Evolutionary conservation across 2,329 filamentous ascomycete genomes (phyloP), one percentile per base, ranked within the genome.

Genomic region (Botryotinia globosa): DNA sequence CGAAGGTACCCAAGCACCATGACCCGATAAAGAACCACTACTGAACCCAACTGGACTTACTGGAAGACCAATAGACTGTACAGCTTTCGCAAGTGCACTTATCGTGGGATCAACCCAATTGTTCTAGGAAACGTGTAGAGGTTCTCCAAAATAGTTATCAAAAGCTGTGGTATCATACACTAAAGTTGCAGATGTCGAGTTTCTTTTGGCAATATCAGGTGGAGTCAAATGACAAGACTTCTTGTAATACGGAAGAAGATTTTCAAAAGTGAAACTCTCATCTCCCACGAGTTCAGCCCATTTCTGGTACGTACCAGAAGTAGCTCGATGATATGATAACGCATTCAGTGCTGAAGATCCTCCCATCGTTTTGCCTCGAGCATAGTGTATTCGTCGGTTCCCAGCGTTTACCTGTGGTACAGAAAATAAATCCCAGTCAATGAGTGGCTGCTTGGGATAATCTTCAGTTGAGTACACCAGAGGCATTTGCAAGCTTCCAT

Each of bases 211-310:
- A 51, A 80, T 79, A 70, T 70, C 18, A 4, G 80, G 81, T 29
- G 73, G 70, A 39, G 75, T 76, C 71, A 75, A 74, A 10, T 68
- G 71, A 25, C 75, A 72, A 48, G 74, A 76, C 73, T 83, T 85
- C 59, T 79, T 79, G 69, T 85, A 82, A 77, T 84, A 88, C 1
- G 83, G 83, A 29, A 84, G 79, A 51, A 87, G 80, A 18, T 82
- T 82, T 6, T 84, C 78, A 71, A 85, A 85, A 73, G 82, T 83
- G 81, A 85, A 88, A 1, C 80, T 78, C 0, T 82, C 67, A 69
- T 87, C 85, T 5, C 80, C 81, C 0, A 82, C 80, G 8, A 81
- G 74, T 48, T 81, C 77, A 5, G 81, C 83, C 85, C 85, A 87
- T 59, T 81, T 80, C n/a, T 86, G 81, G 74, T 34, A 83, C 2